Evolutionary conservation across 176 grass and related monocot species (phyloP), one percentile per base, ranked within the genome.

Genomic region (Echinochloa phyllopogon): DNA sequence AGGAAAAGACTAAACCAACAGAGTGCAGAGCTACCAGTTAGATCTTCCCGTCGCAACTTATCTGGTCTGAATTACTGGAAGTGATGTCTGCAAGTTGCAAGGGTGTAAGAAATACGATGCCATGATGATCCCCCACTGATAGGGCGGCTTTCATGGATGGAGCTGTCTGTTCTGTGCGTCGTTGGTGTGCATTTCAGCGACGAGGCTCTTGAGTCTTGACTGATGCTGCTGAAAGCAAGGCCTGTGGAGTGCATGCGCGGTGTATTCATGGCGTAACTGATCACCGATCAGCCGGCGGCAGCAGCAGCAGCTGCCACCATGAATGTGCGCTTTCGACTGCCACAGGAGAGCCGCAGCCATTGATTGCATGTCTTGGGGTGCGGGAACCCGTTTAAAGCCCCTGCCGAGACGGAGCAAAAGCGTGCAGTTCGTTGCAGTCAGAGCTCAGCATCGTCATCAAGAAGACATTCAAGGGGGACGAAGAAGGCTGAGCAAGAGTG

Each of bases 301-400:
- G 39, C 41, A 44, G 60, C 42, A 47, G 40, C 69, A 25, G 69
- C 39, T 0, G 66, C 66, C 0, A 24, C 24, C 75, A 88, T 79
- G 74, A 79, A 79, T 79, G 75, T 79, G 14, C 56, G 55, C 74
- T 83, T 77, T 61, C 73, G 64, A 88, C 36, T 3, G 56, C 65
- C 65, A 23, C 6, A 60, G 40, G 64, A 3, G 42, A 41, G 69
- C 69, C 69, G 43, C 79, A 33, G 73, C 37, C 25, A 65, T 39
- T 74, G 69, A 81, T 74, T 57, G 36, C 58, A 36, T 66, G 58
- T 18, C 38, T 81, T 75, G 85, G 78, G 38, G 6, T 59, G 78
- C 60, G 59, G 39, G 69, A 44, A 39, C 24, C n/a, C 20, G 79
- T 79, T 62, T 4, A 72, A 23, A 11, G 17, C 18, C 10, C n/a